Base-by-base conservation (phyloP, 139 green algal species). In the Pleodorina starrii region DNA sequence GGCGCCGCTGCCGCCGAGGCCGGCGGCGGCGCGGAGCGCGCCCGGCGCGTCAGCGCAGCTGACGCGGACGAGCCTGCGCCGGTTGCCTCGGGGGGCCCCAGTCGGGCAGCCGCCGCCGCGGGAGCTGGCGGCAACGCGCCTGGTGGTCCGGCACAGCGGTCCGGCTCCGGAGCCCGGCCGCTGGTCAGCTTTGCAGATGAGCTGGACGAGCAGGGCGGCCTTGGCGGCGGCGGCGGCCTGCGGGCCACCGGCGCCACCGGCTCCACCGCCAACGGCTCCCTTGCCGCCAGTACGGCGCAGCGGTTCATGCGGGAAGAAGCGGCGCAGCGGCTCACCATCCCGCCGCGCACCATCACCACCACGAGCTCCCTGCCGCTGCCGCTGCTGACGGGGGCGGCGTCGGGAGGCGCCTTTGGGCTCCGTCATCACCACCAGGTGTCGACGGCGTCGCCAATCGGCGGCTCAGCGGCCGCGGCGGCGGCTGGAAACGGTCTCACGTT, bases 261-360 rank as follows among this genome's bases (percentile, higher is more conserved):
- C 36, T 21, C 36, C 51, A 36, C 5, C 36, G 23, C 35, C 36
- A 29, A 42, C 27, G 36, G 35, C 23, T n/a, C 25, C 38, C 43
- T 77, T 1, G 80, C 60, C 16, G 60, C 60, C 40, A 87, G 80
- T 50, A 87, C 60, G 42, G 42, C 60, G 7, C 38, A 59, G 42
- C 60, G 80, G 5, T 87, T 87, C 25, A 36, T 77, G 42, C 80
- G 80, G 0, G 80, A 87, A 42, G 80, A 77, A 60, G 80, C 80
- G 42, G 42, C 42, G 27, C 59, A 75, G 40, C 80, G 80, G 60
- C 42, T 87, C 12, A 29, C 43, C 27, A 74, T 46, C 32, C 80
- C 80, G 2, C 19, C 82, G 12, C 82, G 82, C 44, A 88, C 66
- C 63, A 88, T 88, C 66, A 88, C 82, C 66, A 88, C 66, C 82